Conservation (phyloP, 1,284 basidiomycete species). For the Apiotrichum montevideense region DNA sequence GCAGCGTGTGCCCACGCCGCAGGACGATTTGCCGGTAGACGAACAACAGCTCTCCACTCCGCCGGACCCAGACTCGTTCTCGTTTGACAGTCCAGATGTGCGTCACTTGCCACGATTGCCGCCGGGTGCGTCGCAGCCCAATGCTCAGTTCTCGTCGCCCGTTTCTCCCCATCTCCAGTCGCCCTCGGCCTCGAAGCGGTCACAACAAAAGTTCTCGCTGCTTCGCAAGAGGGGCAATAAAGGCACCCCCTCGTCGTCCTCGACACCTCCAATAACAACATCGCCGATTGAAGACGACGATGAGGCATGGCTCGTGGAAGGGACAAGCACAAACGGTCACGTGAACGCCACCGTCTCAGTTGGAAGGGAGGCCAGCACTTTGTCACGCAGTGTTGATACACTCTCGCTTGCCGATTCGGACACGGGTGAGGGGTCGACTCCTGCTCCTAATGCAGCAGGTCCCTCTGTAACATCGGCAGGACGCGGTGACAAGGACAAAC, state of each 20-base stretch:
- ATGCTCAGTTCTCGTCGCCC: background rate
- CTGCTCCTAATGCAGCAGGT: too few species aligned
- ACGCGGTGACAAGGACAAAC: slow-evolving; percentile 8
- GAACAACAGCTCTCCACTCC: background rate
- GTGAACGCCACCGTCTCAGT: slow-evolving; percentile 16
- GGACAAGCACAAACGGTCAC: slow-evolving; percentile 13
- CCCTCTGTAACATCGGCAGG: background rate
- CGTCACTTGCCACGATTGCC: background rate
- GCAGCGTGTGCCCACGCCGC: background rate
- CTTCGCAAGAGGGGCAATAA: slow-evolving; percentile 5
- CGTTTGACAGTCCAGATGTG: background rate
- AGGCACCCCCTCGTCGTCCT: background rate
- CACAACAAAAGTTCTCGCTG: slow-evolving; percentile 9
- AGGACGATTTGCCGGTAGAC: background rate
- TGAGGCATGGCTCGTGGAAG: slow-evolving; percentile 40
- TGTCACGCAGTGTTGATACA: slow-evolving; percentile 11
- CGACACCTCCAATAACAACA: background rate
- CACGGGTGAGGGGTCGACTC: background rate
- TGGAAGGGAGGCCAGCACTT: slow-evolving; percentile 12
- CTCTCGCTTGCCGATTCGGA: slow-evolving; percentile 11
- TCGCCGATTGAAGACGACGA: slow-evolving; percentile 18
- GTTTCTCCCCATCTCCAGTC: background rate
- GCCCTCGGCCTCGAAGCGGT: background rate
- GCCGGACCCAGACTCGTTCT: background rate
- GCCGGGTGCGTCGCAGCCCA: slow-evolving; percentile 1